These are phyloP conservation scores for Waltergamsia citrina DNA, from an alignment of 2,329 filamentous ascomycete species.

Conservation along the genomic window DNA sequence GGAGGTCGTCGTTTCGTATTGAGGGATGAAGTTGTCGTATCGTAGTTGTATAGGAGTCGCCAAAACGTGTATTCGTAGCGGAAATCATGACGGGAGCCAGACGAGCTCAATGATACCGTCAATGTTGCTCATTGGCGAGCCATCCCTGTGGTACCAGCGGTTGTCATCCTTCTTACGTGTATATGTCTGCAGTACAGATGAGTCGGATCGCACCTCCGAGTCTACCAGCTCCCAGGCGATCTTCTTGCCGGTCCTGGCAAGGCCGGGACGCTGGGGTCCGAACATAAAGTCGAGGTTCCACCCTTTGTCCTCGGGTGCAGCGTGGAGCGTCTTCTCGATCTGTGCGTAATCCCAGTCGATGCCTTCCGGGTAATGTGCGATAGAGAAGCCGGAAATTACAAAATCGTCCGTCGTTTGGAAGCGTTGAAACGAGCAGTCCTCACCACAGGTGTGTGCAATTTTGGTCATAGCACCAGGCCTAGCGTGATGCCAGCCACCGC, in stretches of 20 bases:
- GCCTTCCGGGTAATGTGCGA: conserved; percentile 45
- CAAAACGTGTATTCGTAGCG: too few species aligned
- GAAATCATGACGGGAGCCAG: conserved; percentile 35
- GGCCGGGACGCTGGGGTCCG: conserved; percentile 35
- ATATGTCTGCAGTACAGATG: conserved; percentile 43
- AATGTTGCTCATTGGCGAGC: conserved; percentile 37
- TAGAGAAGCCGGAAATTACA: conserved; percentile 49
- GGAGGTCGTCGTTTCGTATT: too few species aligned
- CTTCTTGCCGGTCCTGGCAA: conserved; percentile 39
- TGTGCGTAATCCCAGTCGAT: conserved; percentile 39
- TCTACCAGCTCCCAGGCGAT: conserved; percentile 46
- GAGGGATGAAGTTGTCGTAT: too few species aligned
- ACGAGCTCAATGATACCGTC: conserved; percentile 49
- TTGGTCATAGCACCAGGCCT: conserved; percentile 46
- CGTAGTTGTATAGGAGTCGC: too few species aligned
- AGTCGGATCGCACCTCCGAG: conserved; percentile 33
- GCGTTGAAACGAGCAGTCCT: conserved; percentile 49
- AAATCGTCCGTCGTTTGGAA: conserved; percentile 45
- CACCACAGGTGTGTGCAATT: conserved; percentile 48
- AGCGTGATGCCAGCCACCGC: conserved; percentile 45
- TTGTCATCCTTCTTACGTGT: conserved; percentile 41
- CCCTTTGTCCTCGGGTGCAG: conserved; percentile 34
- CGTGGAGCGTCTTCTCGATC: conserved; percentile 43
- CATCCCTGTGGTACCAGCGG: conserved; percentile 39
- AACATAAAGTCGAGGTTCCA: conserved; percentile 43